Percentiles rank a stretch among this genome's conserved stretches.
These are phyloP conservation scores for Noccaea bulbosa DNA, from an alignment of 345 rosid species.

Conservation along the genomic window DNA sequence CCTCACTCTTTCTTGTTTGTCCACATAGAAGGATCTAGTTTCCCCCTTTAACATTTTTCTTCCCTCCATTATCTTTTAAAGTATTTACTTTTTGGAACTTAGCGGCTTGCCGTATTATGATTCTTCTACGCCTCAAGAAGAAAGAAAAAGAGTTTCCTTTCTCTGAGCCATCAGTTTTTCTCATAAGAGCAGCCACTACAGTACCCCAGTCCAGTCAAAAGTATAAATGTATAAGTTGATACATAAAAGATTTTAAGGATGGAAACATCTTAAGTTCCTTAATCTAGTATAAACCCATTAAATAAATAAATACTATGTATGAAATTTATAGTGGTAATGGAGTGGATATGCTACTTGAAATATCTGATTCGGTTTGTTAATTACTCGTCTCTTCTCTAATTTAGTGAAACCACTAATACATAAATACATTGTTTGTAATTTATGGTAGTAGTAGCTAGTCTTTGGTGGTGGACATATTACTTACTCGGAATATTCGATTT, in stretches of 20 bases:
- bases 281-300: too few relatives aligned
- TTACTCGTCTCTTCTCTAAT: not conserved
- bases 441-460: not conserved
- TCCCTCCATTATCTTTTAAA: not conserved
- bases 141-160: not conserved
- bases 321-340: too few relatives aligned
- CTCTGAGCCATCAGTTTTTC: too few relatives aligned
- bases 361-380: too few relatives aligned
- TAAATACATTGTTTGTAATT: not conserved
- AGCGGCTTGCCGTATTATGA: slow-evolving; percentile 11
- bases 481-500: not conserved
- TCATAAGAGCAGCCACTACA: too few relatives aligned
- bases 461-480: not conserved
- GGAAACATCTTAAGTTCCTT: too few relatives aligned
- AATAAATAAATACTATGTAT: too few relatives aligned
- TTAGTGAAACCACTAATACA: slow-evolving; percentile 11
- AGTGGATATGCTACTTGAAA: too few relatives aligned
- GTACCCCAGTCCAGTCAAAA: too few relatives aligned
- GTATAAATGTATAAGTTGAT: too few relatives aligned
- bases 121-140: not conserved
- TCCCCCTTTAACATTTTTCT: not conserved
- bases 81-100: not conserved
- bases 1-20: not conserved
- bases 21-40: not conserved
- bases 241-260: too few relatives aligned